Evolutionary conservation across 2,329 filamentous ascomycete genomes (phyloP).

Genomic region (Hirsutella rhossiliensis): DNA sequence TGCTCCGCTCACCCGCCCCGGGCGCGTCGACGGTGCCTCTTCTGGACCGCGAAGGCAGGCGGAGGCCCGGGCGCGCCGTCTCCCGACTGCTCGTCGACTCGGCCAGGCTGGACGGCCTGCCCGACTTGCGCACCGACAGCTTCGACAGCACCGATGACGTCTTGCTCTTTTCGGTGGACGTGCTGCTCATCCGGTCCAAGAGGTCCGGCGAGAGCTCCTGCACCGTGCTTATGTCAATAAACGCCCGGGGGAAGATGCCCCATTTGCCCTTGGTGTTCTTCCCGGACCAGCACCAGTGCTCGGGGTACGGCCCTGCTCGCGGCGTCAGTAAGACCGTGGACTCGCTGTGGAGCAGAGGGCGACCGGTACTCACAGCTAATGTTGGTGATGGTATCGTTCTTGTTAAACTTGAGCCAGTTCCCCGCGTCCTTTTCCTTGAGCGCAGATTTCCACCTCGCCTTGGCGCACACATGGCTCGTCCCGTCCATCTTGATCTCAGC

Average conservation of each 20-base stretch:
- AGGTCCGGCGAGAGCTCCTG: constrained; percentile 18
- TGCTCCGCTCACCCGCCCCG: too few relatives aligned
- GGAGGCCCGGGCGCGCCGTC: constrained; percentile 4
- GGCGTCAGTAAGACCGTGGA: background rate
- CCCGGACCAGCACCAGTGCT: constrained; percentile 46
- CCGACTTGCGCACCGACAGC: constrained; percentile 19
- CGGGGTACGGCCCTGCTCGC: constrained; percentile 27
- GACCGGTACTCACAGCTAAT: constrained; percentile 36
- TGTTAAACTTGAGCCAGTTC: constrained; percentile 49
- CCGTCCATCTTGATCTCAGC: constrained; percentile 33
- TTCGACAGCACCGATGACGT: constrained; percentile 18
- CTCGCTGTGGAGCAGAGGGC: too few relatives aligned
- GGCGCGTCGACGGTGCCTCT: background rate
- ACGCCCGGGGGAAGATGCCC: constrained; percentile 40
- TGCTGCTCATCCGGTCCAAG: constrained; percentile 14
- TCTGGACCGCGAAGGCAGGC: background rate
- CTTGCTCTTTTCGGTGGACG: constrained; percentile 22
- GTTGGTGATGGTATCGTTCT: constrained; percentile 55
- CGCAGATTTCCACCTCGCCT: constrained; percentile 41
- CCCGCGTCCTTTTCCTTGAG: constrained; percentile 30
- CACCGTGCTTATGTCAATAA: constrained; percentile 34
- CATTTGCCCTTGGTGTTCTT: constrained; percentile 38
- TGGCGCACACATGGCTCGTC: constrained; percentile 33
- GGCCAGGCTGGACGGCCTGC: constrained; percentile 19
- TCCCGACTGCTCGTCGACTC: constrained; percentile 20